Conservation (phyloP, 805 yeast genomes). For the Candida ponderosae region DNA sequence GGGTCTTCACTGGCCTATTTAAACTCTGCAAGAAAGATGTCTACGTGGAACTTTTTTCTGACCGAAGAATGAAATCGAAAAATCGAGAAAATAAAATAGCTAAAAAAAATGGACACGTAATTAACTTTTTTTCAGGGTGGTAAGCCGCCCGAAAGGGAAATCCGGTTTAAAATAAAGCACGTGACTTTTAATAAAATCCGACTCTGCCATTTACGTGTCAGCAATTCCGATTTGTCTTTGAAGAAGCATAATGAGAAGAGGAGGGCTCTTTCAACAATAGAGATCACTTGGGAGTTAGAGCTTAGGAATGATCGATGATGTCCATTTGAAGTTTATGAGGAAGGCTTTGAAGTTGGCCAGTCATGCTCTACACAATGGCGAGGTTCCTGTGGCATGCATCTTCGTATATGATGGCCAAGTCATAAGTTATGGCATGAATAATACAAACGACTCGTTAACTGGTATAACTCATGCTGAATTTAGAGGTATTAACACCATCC, state of each 20-base stretch:
- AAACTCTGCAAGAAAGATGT: too few species aligned
- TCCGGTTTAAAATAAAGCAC: too few species aligned
- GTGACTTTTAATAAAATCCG: too few species aligned
- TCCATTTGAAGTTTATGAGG: slow-evolving; percentile 35
- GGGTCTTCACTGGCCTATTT: too few species aligned
- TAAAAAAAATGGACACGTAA: neutral
- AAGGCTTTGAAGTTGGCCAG: slow-evolving; percentile 50
- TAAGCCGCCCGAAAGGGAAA: too few species aligned
- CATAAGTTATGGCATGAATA: slow-evolving; percentile 74
- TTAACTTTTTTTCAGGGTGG: neutral
- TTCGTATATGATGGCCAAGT: slow-evolving; percentile 48
- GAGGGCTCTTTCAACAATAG: too few species aligned
- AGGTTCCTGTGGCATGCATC: slow-evolving; percentile 83
- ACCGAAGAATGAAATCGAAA: neutral
- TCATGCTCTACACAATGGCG: slow-evolving; percentile 55
- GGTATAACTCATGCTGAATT: slow-evolving; percentile 95
- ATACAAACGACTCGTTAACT: slow-evolving; percentile 74
- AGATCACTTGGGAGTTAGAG: too few species aligned
- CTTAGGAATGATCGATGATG: slow-evolving; percentile 1
- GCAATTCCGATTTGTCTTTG: too few species aligned
- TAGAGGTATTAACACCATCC: slow-evolving; percentile 57
- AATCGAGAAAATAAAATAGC: neutral
- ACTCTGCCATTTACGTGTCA: too few species aligned
- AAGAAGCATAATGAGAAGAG: too few species aligned
- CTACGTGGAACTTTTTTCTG: too few species aligned